Base-by-base conservation (phyloP, 1,284 basidiomycete genomes). In the Inonotus hispidus region DNA sequence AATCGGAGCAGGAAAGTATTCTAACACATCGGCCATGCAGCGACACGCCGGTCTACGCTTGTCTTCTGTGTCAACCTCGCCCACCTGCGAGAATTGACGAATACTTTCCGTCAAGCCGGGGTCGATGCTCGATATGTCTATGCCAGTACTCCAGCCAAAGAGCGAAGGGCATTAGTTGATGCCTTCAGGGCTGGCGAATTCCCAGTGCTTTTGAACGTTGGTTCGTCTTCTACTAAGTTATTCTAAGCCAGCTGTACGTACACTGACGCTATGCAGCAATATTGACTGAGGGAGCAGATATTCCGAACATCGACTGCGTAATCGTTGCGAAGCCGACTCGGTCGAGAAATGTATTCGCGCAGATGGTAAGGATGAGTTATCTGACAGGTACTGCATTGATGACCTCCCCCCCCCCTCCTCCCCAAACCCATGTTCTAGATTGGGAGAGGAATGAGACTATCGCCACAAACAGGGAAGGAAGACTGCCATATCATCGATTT, bases 401-500 rank as follows among this genome's bases (percentile, higher is more conserved):
- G 7, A 43, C 41, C n/a, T n/a, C n/a, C n/a, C n/a, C n/a, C n/a
- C n/a, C n/a, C n/a, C n/a, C n/a, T n/a, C n/a, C n/a, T n/a, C n/a
- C n/a, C n/a, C n/a, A n/a, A n/a, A n/a, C n/a, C n/a, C 16, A 43
- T 43, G 2, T 7, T 11, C 16, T 23, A 94, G 92, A 93, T 98
- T 66, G 96, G 95, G 0, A 82, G 96, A 57, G 95, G 96, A 7
- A 88, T 98, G 80, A 81, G 96, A 60, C 79, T 92, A 27, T 94
- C 91, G 0, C 90, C 92, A 1, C 72, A 72, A 4, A 95, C 92
- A 0, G 89, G 85, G 50, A 99, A 99, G 73, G 68, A 72, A 39
- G 87, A 98, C 70, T 98, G 96, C 71, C 83, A 85, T 23, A 85
- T 98, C 53, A 88, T 99, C 63, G 95, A 99, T 71, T 88, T 98